These are phyloP conservation scores for Globisporangium parvum DNA, from an alignment of 352 stramenopile species.

Conservation along the genomic window DNA sequence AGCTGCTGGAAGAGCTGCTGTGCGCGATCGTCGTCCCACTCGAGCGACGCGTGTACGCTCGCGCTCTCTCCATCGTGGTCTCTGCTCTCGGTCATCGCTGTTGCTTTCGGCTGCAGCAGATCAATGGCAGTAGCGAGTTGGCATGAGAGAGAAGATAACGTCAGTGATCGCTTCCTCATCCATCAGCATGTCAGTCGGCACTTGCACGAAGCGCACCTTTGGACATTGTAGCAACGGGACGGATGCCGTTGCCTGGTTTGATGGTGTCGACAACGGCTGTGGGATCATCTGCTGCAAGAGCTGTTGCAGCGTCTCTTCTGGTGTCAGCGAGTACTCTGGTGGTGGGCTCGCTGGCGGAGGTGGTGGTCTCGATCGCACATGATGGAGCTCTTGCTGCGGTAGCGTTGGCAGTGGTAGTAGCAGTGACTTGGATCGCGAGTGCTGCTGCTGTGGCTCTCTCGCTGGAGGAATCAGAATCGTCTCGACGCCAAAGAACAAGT, in stretches of 20 bases:
- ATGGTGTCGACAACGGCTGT: neutral
- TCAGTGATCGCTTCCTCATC: no score
- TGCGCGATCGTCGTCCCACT: constrained; percentile 56
- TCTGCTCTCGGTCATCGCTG: neutral
- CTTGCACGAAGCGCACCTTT: no score
- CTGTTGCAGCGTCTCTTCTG: constrained; percentile 48
- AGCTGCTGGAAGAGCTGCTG: constrained; percentile 66
- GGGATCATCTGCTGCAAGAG: constrained; percentile 44
- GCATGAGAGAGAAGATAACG: neutral
- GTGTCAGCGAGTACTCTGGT: constrained; percentile 10
- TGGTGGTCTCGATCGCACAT: neutral
- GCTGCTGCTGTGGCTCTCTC: neutral
- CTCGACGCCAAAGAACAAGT: constrained; percentile 67
- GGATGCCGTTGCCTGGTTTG: neutral
- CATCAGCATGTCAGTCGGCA: no score
- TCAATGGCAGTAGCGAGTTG: no score
- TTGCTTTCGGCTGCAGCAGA: no score
- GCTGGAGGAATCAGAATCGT: constrained; percentile 25
- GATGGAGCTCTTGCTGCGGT: constrained; percentile 1
- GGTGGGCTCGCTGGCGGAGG: neutral
- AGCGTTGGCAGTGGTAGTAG: neutral
- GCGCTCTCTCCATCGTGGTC: neutral
- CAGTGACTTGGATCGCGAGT: constrained; percentile 1
- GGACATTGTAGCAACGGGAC: no score
- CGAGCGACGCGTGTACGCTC: neutral